These are phyloP conservation scores for Tillandsia fasciculata DNA, from an alignment of 176 grass and related monocot genomes.

Conservation along the genomic window DNA sequence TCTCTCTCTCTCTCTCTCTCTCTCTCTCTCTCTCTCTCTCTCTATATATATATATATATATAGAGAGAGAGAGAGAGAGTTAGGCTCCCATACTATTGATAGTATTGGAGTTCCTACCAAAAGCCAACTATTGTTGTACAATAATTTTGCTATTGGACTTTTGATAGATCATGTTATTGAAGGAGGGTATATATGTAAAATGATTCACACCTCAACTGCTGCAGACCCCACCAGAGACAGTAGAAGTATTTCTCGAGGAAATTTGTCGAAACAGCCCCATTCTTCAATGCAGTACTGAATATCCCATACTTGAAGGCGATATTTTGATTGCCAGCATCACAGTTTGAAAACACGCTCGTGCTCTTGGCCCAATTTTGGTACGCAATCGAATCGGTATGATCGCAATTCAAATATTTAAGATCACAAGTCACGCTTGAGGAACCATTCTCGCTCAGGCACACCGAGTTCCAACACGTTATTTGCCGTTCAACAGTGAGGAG, in stretches of 20 bases:
- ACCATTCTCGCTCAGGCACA: constrained; percentile 23
- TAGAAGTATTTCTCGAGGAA: constrained; percentile 71
- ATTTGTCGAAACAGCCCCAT: constrained; percentile 29
- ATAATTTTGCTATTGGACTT: too few relatives aligned
- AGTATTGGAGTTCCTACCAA: too few relatives aligned
- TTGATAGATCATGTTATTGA: not conserved
- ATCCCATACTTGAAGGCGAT: constrained; percentile 39
- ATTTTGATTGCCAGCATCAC: not conserved
- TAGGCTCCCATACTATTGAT: too few relatives aligned
- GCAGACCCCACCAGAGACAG: constrained; percentile 86
- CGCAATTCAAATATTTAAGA: constrained; percentile 42
- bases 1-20: too few relatives aligned
- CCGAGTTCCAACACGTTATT: constrained; percentile 78
- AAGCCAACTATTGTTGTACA: too few relatives aligned
- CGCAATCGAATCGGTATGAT: not conserved
- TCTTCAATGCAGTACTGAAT: constrained; percentile 17
- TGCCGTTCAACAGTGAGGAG: constrained; percentile 72
- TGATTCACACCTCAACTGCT: constrained; percentile 60
- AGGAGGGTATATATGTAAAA: not conserved
- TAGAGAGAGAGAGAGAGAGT: too few relatives aligned
- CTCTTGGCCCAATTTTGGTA: constrained; percentile 9
- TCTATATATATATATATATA: too few relatives aligned
- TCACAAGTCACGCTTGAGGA: constrained; percentile 9
- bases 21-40: too few relatives aligned
- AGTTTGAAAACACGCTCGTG: constrained; percentile 25